Evolutionary conservation across 1,284 basidiomycete species (phyloP), one percentile per base, ranked within the genome.

Genomic region (Anthracocystis panici-leucophaei): DNA sequence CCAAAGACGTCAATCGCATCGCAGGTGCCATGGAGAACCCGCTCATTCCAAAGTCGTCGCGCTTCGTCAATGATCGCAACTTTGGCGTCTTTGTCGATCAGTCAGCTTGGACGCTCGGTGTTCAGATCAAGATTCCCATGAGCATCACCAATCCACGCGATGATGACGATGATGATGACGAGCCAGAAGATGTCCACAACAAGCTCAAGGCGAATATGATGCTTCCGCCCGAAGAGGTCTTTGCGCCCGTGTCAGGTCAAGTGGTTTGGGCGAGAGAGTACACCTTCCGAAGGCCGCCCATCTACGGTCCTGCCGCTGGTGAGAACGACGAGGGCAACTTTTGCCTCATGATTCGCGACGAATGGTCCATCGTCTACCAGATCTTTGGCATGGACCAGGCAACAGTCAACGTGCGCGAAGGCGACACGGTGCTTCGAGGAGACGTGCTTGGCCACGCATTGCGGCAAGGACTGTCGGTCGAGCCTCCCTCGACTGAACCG

Each of bases 291-390:
- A 55, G 46, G 35, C 75, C 78, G 21, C 80, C 78, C 8, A 63
- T 74, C n/a, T 65, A 51, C 11, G 78, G 78, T 2, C 63, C 67
- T 2, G 70, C 75, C 5, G 74, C 68, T 1, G 73, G 77, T 1
- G 46, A 55, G 35, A 82, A 82, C 38, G 77, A 82, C 57, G 75
- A 81, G 50, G 5, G 20, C 14, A 75, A 59, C 46, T 78, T 69
- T 58, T 70, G 67, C 38, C 23, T 82, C 9, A 78, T 80, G 79
- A 61, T 83, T 11, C 76, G 75, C 6, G 81, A 83, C 57, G 78
- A 74, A 23, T 81, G 77, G 77, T 75, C 73, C 8, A 75, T 81
- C 49, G 80, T 83, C 0, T 78, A 77, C 41, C 80, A 82, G 57
- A 64, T 82, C 42, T 76, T 79, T 46, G 78, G 81, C 11, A 41